Evolutionary conservation across 2,329 filamentous ascomycete genomes (phyloP), one percentile per base, ranked within the genome.

Genomic region (Trichophaea hybrida): DNA sequence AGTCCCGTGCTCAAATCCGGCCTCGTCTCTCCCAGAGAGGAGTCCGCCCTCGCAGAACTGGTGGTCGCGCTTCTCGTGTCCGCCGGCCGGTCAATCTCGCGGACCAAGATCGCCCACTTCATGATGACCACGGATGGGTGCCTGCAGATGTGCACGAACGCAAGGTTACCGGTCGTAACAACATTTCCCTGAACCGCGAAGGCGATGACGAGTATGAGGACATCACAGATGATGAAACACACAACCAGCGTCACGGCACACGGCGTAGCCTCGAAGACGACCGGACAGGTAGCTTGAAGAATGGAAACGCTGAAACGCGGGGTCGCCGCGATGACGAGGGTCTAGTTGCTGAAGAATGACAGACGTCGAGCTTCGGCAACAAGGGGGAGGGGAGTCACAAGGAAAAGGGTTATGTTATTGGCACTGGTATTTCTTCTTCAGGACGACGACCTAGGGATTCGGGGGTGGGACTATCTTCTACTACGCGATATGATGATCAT

Each of bases 1-100:
- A 83, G 60, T 84, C 88, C 69, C 93, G 94, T 70, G 91, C 93
- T 5, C 84, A 88, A 50, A 89, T 98, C 67, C 85, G 80, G 59
- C 84, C 90, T 65, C 90, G 88, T 72, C 82, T 98, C 53, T 95
- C 88, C 4, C 86, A 84, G 15, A 88, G 93, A 61, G 62, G 63
- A 15, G 83, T 91, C 44, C 88, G 90, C 67, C 94, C 85, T 13
- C 80, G 62, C 46, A 63, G 66, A 24, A 68, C 57, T 34, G 62
- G 66, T n/a, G 65, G 67, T n/a, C 67, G 67, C 48, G 61, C 58
- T 33, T 59, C 59, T 15, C 63, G 61, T 33, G 32, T 35, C 15
- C 64, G 64, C 13, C 59, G 65, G 52, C 61, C 61, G 6, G 40
- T 66, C 15, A 59, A 57, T 52, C 55, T 66, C 8, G 48, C 64